phyloP scores from a whole-genome alignment of 2,329 filamentous ascomycete species.

The Aschersonia sp. region DNA sequence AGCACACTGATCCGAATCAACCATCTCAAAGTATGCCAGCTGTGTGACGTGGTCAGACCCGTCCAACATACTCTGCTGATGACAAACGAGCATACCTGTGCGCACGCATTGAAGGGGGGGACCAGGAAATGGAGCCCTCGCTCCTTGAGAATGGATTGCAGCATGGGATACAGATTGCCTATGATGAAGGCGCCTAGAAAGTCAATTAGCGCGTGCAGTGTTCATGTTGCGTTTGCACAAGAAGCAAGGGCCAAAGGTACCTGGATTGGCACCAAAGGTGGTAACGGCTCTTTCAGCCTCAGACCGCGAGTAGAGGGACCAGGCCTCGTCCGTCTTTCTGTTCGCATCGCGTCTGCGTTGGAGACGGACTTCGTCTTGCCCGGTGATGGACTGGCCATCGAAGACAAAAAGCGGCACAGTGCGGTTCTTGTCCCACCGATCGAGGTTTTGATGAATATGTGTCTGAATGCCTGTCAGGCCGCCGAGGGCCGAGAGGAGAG shows the following conservation, averaged over 20 bases:
- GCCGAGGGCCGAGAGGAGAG: slow-evolving; percentile 77
- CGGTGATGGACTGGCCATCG: slow-evolving; percentile 69
- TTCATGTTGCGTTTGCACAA: not conserved
- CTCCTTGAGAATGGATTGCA: slow-evolving; percentile 60
- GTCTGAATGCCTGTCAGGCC: slow-evolving; percentile 69
- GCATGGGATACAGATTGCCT: slow-evolving; percentile 59
- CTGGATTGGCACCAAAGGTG: slow-evolving; percentile 67
- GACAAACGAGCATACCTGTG: slow-evolving; percentile 47
- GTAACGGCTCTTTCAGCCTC: slow-evolving; percentile 68
- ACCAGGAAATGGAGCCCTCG: slow-evolving; percentile 63
- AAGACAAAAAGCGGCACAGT: slow-evolving; percentile 85
- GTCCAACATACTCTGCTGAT: not conserved
- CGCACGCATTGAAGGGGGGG: slow-evolving; percentile 75
- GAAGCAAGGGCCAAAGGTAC: slow-evolving; percentile 23
- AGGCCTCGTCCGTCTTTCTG: slow-evolving; percentile 62
- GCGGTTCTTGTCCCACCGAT: slow-evolving; percentile 52
- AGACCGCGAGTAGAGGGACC: slow-evolving; percentile 73
- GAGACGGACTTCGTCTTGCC: slow-evolving; percentile 56
- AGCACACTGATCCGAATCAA: slow-evolving; percentile 52
- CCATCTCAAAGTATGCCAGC: slow-evolving; percentile 66
- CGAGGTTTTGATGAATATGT: slow-evolving; percentile 64
- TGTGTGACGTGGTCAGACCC: not conserved
- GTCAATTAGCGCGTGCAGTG: not conserved
- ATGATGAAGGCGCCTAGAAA: slow-evolving; percentile 55
- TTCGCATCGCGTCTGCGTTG: slow-evolving; percentile 52